Conservation (phyloP, 2,329 filamentous ascomycete genomes). For the Clonostachys chloroleuca region DNA sequence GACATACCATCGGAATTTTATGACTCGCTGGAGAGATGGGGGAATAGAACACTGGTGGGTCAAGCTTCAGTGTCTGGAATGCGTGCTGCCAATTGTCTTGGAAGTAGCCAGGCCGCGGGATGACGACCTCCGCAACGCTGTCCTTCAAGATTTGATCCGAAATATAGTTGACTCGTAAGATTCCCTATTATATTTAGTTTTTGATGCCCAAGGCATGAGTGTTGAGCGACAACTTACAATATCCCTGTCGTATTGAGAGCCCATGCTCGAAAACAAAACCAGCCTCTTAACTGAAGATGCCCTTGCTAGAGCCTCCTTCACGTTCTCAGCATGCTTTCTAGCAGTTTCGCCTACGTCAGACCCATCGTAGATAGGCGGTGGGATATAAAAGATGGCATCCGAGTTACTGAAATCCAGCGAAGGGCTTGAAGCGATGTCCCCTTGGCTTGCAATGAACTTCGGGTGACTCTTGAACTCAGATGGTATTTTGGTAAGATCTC, state of each 20-base stretch:
- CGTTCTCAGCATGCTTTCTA: constrained; percentile 10
- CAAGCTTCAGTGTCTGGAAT: constrained; percentile 9
- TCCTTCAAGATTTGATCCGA: constrained; percentile 11
- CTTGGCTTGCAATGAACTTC: constrained; percentile 19
- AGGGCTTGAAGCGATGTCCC: constrained; percentile 15
- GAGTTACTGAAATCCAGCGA: constrained; percentile 18
- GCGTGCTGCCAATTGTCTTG: constrained; percentile 11
- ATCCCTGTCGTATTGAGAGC: constrained; percentile 17
- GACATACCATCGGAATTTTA: constrained; percentile 16
- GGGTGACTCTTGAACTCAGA: constrained; percentile 16
- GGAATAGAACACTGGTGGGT: constrained; percentile 15
- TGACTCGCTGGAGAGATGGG: constrained; percentile 15
- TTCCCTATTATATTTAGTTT: constrained; percentile 10
- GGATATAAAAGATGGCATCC: constrained; percentile 23
- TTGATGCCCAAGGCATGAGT: neutral
- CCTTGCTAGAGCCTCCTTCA: constrained; percentile 12
- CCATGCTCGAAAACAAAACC: constrained; percentile 18
- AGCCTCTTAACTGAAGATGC: constrained; percentile 10
- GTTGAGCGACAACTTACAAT: constrained; percentile 13
- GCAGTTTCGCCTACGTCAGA: constrained; percentile 14
- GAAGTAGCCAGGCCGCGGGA: constrained; percentile 8
- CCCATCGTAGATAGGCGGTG: constrained; percentile 19
- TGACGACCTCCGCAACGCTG: constrained; percentile 11
- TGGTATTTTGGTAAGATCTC: constrained; percentile 18
- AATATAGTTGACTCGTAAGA: constrained; percentile 13